Conservation (phyloP, 192 early-diverging fungal species). For the Funneliformis geosporum region DNA sequence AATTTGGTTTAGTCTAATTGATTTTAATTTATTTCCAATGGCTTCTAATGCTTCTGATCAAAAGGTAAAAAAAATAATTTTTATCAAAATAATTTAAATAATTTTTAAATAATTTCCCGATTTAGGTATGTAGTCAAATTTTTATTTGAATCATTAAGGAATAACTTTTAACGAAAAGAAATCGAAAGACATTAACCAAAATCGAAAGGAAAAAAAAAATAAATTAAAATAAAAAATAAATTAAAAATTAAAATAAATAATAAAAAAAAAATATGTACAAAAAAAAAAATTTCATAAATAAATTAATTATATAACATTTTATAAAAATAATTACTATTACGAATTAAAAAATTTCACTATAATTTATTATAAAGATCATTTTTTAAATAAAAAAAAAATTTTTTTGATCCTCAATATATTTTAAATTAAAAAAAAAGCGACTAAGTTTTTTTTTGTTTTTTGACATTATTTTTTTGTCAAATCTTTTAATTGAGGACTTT, state of each 20-base stretch:
- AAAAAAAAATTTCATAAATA: background rate
- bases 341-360: background rate
- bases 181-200: too few relatives aligned
- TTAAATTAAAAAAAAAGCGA: background rate
- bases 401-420: background rate
- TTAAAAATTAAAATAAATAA: background rate
- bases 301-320: background rate
- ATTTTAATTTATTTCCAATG: too few relatives aligned
- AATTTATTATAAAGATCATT: background rate
- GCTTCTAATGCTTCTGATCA: too few relatives aligned
- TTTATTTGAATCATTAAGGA: too few relatives aligned
- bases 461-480: background rate
- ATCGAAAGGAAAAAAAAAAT: background rate
- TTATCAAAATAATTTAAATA: too few relatives aligned
- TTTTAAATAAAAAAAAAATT: background rate
- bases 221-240: background rate
- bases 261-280: background rate
- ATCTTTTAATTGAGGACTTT: background rate
- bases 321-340: background rate
- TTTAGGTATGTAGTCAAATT: too few relatives aligned
- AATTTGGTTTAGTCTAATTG: too few relatives aligned
- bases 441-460: background rate
- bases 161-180: too few relatives aligned
- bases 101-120: too few relatives aligned
- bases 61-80: too few relatives aligned